Evolutionary conservation across 2,329 filamentous ascomycete species (phyloP), one percentile per base, ranked within the genome.

Genomic region (Trichoderma sp.): DNA sequence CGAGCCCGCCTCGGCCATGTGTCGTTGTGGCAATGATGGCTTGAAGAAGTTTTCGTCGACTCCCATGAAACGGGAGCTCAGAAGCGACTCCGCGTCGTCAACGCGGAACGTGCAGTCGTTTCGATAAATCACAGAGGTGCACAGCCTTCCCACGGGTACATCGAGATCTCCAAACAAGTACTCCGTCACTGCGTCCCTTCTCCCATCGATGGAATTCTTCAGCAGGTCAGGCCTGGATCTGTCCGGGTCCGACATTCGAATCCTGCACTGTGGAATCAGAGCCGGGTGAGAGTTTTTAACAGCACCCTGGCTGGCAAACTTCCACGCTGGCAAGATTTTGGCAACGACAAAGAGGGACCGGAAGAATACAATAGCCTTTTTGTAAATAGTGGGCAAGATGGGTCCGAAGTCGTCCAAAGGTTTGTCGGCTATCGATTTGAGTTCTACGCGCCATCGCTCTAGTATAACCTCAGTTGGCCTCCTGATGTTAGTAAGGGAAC

Each of bases 351-450:
- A 97, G 54, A 99, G 84, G 2, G 93, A 93, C 69, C 95, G 88
- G 80, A 98, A 97, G 73, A 97, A 89, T 72, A 98, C 91, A 71
- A 99, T 97, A 73, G 92, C 93, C 80, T 97, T 95, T 81, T 99
- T 99, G 84, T 99, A 99, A 68, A 97, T 89, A 63, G 92, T 94
- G 15, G 95, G 93, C 61, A 98, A 82, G 35, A 82, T 83, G 12
- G 83, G 82, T 8, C 86, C 86, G 76, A 89, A 92, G 76, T 87
- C 87, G 57, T 86, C 83, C 17, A 71, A 84, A 76, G 76, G 83
- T 76, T 67, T 83, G 87, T 87, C 70, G 60, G 71, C 72, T 17
- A 73, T 75, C 39, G 75, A 72, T 75, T 92, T 92, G 67, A 98
- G 84, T 76, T 95, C 90, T 71, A 99, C 86, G 67, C 85, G 90